phyloP scores from a whole-genome alignment of 257 asterid species.

The Solanum habrochaites region DNA sequence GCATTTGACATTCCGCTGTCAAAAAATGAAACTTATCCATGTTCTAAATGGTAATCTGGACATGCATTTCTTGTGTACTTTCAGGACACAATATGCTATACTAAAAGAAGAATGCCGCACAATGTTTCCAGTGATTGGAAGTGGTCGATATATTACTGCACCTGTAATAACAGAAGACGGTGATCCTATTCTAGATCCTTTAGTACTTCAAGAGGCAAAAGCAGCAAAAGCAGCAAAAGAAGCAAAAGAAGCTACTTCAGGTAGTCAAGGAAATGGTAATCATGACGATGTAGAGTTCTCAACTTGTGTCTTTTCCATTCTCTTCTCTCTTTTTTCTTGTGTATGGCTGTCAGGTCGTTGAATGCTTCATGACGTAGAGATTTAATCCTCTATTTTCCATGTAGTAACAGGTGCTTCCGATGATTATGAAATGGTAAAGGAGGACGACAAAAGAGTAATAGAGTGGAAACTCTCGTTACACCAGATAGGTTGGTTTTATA shows the following conservation, averaged over 20 bases:
- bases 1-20: neutral
- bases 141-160: constrained; percentile 79
- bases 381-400: neutral
- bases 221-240: constrained; percentile 20
- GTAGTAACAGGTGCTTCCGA: constrained; percentile 10
- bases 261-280: constrained; percentile 17
- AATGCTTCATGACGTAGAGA: neutral
- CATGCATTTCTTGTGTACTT: neutral
- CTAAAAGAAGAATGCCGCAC: constrained; percentile 77
- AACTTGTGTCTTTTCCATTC: neutral
- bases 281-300: neutral
- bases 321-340: neutral
- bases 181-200: constrained; percentile 74
- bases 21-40: neutral
- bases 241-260: constrained; percentile 6
- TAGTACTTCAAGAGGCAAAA: constrained; percentile 70
- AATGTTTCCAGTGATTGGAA: constrained; percentile 89
- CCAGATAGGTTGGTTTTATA: constrained; percentile 1
- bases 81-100: constrained; percentile 63
- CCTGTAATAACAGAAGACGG: constrained; percentile 89
- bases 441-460: constrained; percentile 62
- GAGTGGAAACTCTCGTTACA: constrained; percentile 23
- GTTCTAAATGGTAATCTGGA: neutral
- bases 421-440: constrained; percentile 14
- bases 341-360: neutral